Evolutionary conservation across 805 yeast species (phyloP).

Genomic region (Sungouiozyma ichnusensis): DNA sequence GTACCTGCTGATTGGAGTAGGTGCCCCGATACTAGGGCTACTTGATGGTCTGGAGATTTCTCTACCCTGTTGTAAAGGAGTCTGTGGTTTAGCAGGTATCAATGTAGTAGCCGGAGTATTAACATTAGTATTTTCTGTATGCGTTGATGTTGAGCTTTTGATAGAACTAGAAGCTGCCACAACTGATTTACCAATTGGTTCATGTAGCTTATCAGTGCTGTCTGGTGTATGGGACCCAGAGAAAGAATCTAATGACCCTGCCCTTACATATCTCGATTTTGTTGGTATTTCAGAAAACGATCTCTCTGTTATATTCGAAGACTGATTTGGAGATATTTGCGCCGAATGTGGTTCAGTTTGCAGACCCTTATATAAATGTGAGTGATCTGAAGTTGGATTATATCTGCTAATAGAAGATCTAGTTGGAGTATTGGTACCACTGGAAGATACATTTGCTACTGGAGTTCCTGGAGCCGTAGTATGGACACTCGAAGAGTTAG

Average conservation of each 20-base stretch:
- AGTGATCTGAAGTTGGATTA: conserved; percentile 14
- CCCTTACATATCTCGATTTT: conserved; percentile 7
- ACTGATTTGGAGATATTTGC: neutral
- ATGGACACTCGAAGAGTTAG: neutral
- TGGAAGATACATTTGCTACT: conserved; percentile 3
- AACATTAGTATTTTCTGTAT: neutral
- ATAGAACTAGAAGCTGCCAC: neutral
- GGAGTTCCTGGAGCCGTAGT: conserved; percentile 4
- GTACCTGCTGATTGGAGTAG: conserved; percentile 18
- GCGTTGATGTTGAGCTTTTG: neutral
- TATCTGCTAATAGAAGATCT: conserved; percentile 13
- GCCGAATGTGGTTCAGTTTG: neutral
- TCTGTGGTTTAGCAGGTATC: neutral
- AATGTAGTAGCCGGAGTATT: no score
- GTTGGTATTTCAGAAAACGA: neutral
- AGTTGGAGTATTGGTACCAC: neutral
- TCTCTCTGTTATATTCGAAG: neutral
- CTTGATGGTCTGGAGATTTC: neutral
- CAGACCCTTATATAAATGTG: neutral
- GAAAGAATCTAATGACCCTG: neutral
- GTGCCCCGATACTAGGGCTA: conserved; percentile 6
- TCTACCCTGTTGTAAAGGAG: neutral
- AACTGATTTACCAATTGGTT: neutral
- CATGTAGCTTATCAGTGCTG: neutral
- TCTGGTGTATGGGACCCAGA: neutral